phyloP scores from a whole-genome alignment of 169 alveolate genomes.

The Theileria annulata region DNA sequence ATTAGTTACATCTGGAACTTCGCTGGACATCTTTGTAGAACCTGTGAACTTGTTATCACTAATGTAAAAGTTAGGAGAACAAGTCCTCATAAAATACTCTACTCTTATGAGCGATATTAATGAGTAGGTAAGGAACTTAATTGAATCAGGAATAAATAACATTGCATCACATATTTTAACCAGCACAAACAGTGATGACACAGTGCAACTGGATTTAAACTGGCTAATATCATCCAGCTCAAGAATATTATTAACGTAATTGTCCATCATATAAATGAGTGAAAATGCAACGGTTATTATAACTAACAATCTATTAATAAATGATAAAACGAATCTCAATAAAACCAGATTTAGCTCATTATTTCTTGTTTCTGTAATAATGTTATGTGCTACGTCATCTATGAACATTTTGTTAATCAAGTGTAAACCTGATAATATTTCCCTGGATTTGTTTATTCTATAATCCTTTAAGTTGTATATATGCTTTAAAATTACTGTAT shows the following conservation, averaged over 20 bases:
- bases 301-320: constrained; percentile 26
- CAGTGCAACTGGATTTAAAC: neutral
- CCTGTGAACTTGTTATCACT: constrained; percentile 1
- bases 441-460: constrained; percentile 18
- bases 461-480: constrained; percentile 25
- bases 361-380: constrained; percentile 27
- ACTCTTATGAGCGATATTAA: constrained; percentile 1
- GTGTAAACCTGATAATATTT: constrained; percentile 18
- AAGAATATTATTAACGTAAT: neutral
- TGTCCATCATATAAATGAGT: neutral
- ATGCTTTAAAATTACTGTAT: constrained; percentile 4
- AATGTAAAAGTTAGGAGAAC: constrained; percentile 53
- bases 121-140: neutral
- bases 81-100: neutral
- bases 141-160: constrained; percentile 2
- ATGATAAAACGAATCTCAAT: constrained; percentile 7
- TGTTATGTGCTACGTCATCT: constrained; percentile 49
- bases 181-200: neutral
- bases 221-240: neutral
- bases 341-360: constrained; percentile 36
- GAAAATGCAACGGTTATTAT: neutral
- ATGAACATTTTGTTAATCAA: constrained; percentile 13
- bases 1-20: neutral
- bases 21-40: neutral
- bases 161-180: neutral